Evolutionary conservation across 1,284 basidiomycete genomes (phyloP).

Genomic region (Heterobasidion occidentale): DNA sequence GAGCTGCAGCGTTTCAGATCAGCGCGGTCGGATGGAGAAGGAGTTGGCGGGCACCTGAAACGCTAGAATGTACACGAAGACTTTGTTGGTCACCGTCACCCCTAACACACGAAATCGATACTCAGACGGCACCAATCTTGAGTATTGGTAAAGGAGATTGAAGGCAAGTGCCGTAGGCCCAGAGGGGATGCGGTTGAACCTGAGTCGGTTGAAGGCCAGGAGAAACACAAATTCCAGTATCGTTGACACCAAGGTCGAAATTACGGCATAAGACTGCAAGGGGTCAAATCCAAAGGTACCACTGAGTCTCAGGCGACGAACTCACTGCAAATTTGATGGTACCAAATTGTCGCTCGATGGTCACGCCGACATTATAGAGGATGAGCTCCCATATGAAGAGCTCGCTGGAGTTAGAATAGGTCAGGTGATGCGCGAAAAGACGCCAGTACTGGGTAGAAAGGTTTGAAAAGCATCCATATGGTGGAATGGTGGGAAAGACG

Average conservation of each 20-base stretch:
- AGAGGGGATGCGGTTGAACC: constrained; percentile 66
- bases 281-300: not conserved
- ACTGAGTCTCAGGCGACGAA: constrained; percentile 5
- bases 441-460: constrained; percentile 70
- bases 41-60: constrained; percentile 5
- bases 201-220: constrained; percentile 52
- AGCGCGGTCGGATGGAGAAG: not conserved
- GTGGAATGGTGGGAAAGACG: not conserved
- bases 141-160: constrained; percentile 76
- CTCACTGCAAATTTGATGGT: constrained; percentile 84
- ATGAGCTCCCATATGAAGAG: constrained; percentile 73
- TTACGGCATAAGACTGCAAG: constrained; percentile 5
- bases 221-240: constrained; percentile 59
- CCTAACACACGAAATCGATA: constrained; percentile 76
- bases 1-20: constrained; percentile 36
- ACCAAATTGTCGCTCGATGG: constrained; percentile 82
- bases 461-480: not conserved
- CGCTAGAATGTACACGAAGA: constrained; percentile 16
- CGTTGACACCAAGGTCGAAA: constrained; percentile 60
- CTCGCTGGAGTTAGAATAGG: constrained; percentile 81
- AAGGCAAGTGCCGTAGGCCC: constrained; percentile 71
- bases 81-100: constrained; percentile 69
- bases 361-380: constrained; percentile 66
- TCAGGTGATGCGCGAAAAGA: constrained; percentile 65
- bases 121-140: constrained; percentile 65